phyloP scores from a whole-genome alignment of 352 stramenopile species.

The Globisporangium parvum region DNA sequence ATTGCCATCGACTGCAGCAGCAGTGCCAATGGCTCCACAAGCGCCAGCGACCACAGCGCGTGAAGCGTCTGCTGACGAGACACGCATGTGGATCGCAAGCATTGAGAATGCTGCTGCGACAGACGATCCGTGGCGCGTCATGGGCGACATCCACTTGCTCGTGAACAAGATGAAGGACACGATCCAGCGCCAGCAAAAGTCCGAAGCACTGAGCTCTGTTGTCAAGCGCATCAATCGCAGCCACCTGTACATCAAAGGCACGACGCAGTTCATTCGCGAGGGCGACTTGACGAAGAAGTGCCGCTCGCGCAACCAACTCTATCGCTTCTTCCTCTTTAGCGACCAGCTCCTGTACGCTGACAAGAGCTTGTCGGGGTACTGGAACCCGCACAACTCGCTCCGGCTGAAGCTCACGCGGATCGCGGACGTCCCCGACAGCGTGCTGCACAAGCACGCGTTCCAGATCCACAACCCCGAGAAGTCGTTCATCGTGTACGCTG shows the following conservation, averaged over 20 bases:
- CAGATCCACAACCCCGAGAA: constrained; percentile 84
- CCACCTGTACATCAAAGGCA: constrained; percentile 90
- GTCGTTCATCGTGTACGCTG: constrained; percentile 78
- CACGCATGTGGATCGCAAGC: constrained; percentile 40
- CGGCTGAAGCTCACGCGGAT: constrained; percentile 81
- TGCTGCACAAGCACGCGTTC: constrained; percentile 75
- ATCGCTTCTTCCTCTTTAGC: constrained; percentile 88
- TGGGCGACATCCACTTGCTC: constrained; percentile 87
- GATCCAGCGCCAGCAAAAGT: constrained; percentile 77
- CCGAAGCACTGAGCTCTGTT: constrained; percentile 80
- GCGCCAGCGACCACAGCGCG: neutral
- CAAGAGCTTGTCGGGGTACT: constrained; percentile 70
- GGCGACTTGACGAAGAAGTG: constrained; percentile 94
- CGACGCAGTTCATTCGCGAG: constrained; percentile 92
- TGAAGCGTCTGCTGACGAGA: constrained; percentile 1
- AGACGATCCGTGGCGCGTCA: constrained; percentile 76
- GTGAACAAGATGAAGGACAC: constrained; percentile 88
- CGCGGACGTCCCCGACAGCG: constrained; percentile 59
- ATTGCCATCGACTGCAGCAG: neutral
- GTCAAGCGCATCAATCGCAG: constrained; percentile 90
- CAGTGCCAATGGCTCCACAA: constrained; percentile 10
- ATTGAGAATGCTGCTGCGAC: constrained; percentile 58
- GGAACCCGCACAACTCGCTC: constrained; percentile 82
- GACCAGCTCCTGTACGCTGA: constrained; percentile 82
- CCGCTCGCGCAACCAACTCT: constrained; percentile 79